phyloP scores from a whole-genome alignment of 345 rosid genomes.

The Kandelia obovata region DNA sequence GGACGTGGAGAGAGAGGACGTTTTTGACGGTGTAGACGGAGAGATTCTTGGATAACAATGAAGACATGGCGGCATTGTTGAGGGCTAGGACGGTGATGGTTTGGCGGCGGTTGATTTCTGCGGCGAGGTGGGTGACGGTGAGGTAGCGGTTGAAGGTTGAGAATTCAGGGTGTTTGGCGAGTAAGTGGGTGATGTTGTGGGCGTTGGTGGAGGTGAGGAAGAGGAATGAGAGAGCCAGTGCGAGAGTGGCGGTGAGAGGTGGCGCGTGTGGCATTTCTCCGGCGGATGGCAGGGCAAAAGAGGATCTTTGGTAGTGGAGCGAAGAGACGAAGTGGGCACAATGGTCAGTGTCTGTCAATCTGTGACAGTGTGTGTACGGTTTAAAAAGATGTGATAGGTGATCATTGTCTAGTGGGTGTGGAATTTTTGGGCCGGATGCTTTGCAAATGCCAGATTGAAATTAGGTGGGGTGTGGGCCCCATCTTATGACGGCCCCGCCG shows the following conservation, averaged over 20 bases:
- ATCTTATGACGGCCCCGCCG: constrained; percentile 18
- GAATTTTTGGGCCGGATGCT: constrained; percentile 18
- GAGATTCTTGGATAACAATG: constrained; percentile 13
- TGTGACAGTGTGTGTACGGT: not conserved
- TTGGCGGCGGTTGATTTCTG: constrained; percentile 34
- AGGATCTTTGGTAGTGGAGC: not conserved
- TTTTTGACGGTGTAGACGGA: constrained; percentile 25
- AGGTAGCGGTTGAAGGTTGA: constrained; percentile 36
- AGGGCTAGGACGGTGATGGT: constrained; percentile 32
- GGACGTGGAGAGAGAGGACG: constrained; percentile 29
- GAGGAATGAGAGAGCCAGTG: constrained; percentile 13
- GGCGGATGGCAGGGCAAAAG: not conserved
- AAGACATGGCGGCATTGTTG: constrained; percentile 33
- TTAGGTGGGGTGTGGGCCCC: constrained; percentile 29
- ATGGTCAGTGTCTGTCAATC: constrained; percentile 5
- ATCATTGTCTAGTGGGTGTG: not conserved
- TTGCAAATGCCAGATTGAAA: constrained; percentile 35
- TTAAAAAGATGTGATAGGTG: not conserved
- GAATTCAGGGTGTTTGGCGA: constrained; percentile 31
- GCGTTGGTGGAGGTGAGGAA: constrained; percentile 5
- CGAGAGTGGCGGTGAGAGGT: constrained; percentile 13
- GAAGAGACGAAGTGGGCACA: not conserved
- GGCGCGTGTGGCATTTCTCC: constrained; percentile 24
- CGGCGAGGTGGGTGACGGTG: constrained; percentile 30
- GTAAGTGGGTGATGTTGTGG: constrained; percentile 30